Conservation (phyloP, 176 grass and related monocot species). For the Secale cereale region DNA sequence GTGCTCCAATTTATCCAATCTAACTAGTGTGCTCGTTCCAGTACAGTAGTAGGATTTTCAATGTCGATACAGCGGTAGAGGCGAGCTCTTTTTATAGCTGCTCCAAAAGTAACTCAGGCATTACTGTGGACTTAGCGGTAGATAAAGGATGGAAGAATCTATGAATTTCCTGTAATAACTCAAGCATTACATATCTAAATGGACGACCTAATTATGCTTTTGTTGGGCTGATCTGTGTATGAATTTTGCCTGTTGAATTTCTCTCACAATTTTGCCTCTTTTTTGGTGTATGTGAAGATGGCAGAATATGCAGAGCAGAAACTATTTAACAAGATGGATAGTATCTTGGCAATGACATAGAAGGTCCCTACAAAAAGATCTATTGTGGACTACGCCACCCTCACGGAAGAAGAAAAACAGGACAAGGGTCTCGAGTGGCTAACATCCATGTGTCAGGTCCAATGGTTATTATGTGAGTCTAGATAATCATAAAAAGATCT, state of each 20-base stretch:
- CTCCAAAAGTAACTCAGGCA: no score
- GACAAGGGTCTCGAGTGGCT: conserved; percentile 80
- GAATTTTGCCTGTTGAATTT: neutral
- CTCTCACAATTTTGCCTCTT: no score
- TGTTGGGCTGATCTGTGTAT: neutral
- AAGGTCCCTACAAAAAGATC: neutral
- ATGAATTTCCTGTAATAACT: no score
- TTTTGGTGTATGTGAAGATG: neutral
- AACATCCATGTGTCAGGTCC: conserved; percentile 86
- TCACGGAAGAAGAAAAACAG: conserved; percentile 60
- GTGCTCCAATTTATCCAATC: no score
- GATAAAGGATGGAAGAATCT: no score
- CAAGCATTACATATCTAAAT: neutral
- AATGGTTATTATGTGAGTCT: no score
- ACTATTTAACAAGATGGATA: neutral
- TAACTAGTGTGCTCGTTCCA: no score
- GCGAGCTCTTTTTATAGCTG: no score
- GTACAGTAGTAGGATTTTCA: no score
- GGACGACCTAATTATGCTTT: neutral
- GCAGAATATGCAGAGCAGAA: neutral
- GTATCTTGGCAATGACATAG: neutral
- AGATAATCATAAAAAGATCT: no score
- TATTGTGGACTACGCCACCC: conserved; percentile 23
- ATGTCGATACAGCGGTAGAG: no score
- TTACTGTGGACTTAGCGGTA: no score